phyloP scores from a whole-genome alignment of 225 moss, liverwort and hornwort species.

The Lunularia cruciata region DNA sequence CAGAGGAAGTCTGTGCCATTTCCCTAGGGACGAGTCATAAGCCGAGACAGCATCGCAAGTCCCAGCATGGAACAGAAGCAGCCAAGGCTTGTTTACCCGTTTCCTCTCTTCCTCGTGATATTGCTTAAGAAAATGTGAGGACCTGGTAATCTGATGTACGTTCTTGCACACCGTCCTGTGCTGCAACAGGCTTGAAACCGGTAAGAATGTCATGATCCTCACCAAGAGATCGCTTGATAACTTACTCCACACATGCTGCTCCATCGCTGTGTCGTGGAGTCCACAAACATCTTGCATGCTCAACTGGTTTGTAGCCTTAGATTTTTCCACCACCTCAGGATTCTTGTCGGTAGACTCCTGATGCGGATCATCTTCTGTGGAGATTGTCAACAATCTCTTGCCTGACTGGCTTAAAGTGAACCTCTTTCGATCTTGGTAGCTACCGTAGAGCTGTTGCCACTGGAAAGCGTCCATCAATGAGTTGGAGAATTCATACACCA shows the following conservation, averaged over 20 bases:
- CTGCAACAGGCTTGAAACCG: slow-evolving; percentile 26
- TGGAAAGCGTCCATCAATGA: slow-evolving; percentile 12
- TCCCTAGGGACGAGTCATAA: slow-evolving; percentile 22
- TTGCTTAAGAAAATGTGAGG: slow-evolving; percentile 17
- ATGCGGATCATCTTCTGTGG: neutral
- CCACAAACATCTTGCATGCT: too few relatives aligned
- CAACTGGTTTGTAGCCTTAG: too few relatives aligned
- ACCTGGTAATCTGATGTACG: slow-evolving; percentile 12
- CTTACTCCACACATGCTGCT: slow-evolving; percentile 22
- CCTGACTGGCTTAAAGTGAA: neutral
- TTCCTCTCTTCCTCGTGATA: slow-evolving; percentile 14
- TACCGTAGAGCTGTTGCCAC: neutral
- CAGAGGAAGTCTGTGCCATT: slow-evolving; percentile 31
- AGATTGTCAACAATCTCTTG: neutral
- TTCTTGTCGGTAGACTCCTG: too few relatives aligned
- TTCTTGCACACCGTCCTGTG: slow-evolving; percentile 32
- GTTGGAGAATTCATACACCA: neutral
- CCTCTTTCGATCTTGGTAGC: slow-evolving; percentile 7
- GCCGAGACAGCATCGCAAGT: slow-evolving; percentile 16
- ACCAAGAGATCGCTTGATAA: slow-evolving; percentile 25
- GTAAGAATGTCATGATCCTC: slow-evolving; percentile 29
- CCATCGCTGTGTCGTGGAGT: neutral
- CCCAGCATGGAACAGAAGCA: slow-evolving; percentile 29
- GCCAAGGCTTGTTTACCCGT: slow-evolving; percentile 13
- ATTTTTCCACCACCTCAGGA: too few relatives aligned